Conservation (phyloP, 2,329 filamentous ascomycete species). For the Xylaria sp. region DNA sequence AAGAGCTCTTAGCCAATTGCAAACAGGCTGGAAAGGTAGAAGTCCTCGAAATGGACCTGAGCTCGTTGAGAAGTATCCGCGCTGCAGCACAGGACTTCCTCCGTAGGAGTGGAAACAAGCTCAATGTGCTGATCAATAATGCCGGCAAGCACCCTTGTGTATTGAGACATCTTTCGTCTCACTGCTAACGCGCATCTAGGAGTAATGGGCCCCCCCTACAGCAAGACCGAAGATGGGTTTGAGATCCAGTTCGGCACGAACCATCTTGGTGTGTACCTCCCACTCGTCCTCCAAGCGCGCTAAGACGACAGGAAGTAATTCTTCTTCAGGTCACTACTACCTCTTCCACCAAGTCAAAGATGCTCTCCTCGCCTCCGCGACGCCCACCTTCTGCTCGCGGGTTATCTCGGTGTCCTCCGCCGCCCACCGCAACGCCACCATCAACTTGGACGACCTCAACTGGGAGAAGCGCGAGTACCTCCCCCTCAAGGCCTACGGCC, state of each 20-base stretch:
- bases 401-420: not conserved
- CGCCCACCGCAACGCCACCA: not conserved
- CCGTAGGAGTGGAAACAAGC: slow-evolving; percentile 1
- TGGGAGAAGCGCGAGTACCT: not conserved
- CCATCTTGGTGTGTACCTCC: slow-evolving; percentile 14
- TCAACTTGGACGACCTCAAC: slow-evolving; percentile 2
- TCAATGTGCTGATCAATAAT: slow-evolving; percentile 29
- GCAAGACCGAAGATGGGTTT: slow-evolving; percentile 28
- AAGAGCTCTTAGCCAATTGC: slow-evolving; percentile 29
- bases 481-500: not conserved
- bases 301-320: not conserved
- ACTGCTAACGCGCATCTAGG: slow-evolving; percentile 13
- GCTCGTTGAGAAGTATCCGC: slow-evolving; percentile 32
- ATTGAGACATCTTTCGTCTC: not conserved
- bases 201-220: slow-evolving; percentile 5
- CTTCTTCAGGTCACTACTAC: not conserved
- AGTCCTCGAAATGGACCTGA: slow-evolving; percentile 38
- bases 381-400: not conserved
- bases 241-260: slow-evolving; percentile 28
- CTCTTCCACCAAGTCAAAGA: not conserved
- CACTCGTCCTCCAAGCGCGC: too few relatives aligned
- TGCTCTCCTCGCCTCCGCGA: not conserved
- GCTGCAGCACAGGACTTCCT: slow-evolving; percentile 6
- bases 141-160: slow-evolving; percentile 20
- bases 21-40: slow-evolving; percentile 33